Evolutionary conservation across 1,139 yeast species (phyloP).

Genomic region (Lizanozyma gosingica): DNA sequence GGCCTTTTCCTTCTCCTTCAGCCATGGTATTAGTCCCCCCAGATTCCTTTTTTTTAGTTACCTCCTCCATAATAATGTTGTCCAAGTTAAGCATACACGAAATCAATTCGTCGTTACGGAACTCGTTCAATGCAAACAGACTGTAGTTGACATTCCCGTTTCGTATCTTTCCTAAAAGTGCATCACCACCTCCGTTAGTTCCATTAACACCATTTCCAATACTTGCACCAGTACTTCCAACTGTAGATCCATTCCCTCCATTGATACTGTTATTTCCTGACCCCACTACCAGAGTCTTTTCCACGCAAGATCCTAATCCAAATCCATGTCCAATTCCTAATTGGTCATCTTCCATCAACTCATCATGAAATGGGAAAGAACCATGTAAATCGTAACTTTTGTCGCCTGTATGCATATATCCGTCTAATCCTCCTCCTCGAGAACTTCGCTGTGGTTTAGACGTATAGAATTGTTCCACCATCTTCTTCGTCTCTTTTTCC

Average conservation of each 20-base stretch:
- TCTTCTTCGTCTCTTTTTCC: constrained; percentile 19
- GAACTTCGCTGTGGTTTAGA: constrained; percentile 4
- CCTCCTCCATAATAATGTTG: neutral
- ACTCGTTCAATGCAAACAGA: neutral
- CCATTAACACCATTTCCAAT: neutral
- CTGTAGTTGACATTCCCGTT: neutral
- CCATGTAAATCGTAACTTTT: neutral
- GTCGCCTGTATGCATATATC: neutral
- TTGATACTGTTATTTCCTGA: neutral
- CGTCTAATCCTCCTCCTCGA: neutral
- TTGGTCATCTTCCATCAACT: constrained; percentile 5
- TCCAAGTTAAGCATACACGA: neutral
- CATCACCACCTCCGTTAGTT: neutral
- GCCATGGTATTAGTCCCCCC: neutral
- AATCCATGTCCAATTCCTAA: neutral
- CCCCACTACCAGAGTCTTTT: constrained; percentile 1
- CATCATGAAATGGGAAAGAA: neutral
- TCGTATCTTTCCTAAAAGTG: neutral
- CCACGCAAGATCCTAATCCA: neutral
- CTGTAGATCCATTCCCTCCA: too few species aligned
- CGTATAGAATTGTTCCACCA: constrained; percentile 35
- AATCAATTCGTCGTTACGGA: neutral
- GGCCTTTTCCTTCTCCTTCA: neutral
- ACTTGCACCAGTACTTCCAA: neutral
- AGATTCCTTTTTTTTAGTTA: neutral